Conservation (phyloP, 768 basidiomycete species). For the Podaxis carcinomalis region DNA sequence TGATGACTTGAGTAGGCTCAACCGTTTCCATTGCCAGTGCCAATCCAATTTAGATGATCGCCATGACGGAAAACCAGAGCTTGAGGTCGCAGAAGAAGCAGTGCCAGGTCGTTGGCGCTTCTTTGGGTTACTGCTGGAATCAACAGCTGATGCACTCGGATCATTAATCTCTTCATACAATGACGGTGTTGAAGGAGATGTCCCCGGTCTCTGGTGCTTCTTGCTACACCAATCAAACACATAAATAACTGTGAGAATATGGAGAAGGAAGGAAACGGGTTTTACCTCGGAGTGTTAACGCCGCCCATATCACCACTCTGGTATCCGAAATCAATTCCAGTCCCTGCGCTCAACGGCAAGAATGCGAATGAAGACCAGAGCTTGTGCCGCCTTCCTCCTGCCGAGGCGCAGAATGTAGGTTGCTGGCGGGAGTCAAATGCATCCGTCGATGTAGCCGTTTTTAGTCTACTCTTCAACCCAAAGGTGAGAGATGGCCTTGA, state of each 20-base stretch:
- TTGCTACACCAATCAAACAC: not conserved
- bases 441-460: not conserved
- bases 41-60: slow-evolving; percentile 4
- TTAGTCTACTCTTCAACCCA: not conserved
- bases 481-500: not conserved
- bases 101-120: slow-evolving; percentile 3
- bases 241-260: not conserved
- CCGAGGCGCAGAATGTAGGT: not conserved
- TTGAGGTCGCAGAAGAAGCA: not conserved
- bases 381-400: not conserved
- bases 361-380: slow-evolving; percentile 5
- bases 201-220: not conserved
- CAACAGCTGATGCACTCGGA: not conserved
- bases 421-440: not conserved
- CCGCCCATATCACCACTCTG: not conserved
- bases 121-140: not conserved
- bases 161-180: not conserved
- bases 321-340: not conserved
- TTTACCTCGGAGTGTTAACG: not conserved
- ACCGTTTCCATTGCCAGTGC: slow-evolving; percentile 7
- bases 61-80: not conserved
- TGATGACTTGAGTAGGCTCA: not conserved
- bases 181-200: not conserved
- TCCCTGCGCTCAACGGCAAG: not conserved
- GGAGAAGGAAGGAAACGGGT: not conserved